Percentiles rank a stretch among this genome's conserved stretches.
These are phyloP conservation scores for Halophytophthora polymorphica DNA, from an alignment of 352 stramenopile genomes.

Conservation along the genomic window DNA sequence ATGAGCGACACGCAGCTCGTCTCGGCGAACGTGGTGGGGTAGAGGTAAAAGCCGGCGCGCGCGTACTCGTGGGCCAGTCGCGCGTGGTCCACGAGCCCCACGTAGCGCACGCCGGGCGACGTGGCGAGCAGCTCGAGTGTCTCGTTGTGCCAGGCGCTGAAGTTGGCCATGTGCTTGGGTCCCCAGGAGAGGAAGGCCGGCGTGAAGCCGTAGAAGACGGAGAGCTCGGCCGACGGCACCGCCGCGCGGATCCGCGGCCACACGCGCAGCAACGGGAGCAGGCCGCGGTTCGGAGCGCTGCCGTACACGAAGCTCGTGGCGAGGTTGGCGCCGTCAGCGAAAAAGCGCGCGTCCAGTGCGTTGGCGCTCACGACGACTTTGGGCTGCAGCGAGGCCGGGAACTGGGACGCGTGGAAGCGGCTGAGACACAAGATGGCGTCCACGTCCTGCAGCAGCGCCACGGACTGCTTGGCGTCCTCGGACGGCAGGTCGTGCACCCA, in stretches of 20 bases:
- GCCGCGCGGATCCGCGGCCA: conserved; percentile 70
- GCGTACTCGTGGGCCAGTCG: conserved; percentile 69
- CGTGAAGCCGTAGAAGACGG: conserved; percentile 90
- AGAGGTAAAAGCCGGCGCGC: conserved; percentile 85
- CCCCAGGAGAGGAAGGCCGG: conserved; percentile 73
- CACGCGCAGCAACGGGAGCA: conserved; percentile 54
- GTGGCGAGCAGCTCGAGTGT: conserved; percentile 36
- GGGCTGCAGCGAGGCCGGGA: conserved; percentile 37
- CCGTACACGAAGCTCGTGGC: conserved; percentile 82
- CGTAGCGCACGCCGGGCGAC: conserved; percentile 58
- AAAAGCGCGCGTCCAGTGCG: conserved; percentile 64
- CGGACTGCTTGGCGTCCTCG: conserved; percentile 30
- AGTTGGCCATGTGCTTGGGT: conserved; percentile 34
- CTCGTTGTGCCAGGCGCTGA: conserved; percentile 51
- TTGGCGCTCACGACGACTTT: conserved; percentile 71
- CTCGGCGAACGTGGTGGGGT: conserved; percentile 87
- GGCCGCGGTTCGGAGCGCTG: conserved; percentile 76
- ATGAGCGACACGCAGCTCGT: conserved; percentile 92
- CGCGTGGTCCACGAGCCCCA: conserved; percentile 78
- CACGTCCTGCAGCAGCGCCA: conserved; percentile 37
- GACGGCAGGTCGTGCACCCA: conserved; percentile 85
- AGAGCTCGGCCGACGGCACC: conserved; percentile 58
- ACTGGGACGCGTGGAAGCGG: conserved; percentile 62
- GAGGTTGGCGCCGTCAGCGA: conserved; percentile 57
- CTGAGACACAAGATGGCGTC: conserved; percentile 82